These are phyloP conservation scores for Cryoendolithus antarcticus DNA, from an alignment of 2,329 filamentous ascomycete genomes.

Conservation along the genomic window DNA sequence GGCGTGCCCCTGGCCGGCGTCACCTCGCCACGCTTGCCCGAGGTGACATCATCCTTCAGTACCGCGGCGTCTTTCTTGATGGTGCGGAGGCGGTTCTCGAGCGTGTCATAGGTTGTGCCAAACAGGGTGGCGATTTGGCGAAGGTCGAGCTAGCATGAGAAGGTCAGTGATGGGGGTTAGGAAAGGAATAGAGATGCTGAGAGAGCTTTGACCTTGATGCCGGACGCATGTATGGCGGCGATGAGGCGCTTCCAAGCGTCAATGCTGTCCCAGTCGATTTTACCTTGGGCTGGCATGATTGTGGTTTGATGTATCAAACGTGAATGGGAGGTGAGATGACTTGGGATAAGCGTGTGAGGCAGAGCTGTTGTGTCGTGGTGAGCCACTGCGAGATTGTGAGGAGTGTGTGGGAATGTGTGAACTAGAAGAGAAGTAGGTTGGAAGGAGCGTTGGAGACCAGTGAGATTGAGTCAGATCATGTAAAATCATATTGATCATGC, in stretches of 20 bases:
- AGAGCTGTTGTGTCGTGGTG: no score
- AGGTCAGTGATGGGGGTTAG: slow-evolving; percentile 2
- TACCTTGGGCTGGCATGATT: slow-evolving; percentile 3
- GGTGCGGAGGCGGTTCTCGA: slow-evolving; percentile 35
- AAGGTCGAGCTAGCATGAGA: slow-evolving; percentile 31
- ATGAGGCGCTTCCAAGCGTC: slow-evolving; percentile 24
- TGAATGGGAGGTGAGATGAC: no score
- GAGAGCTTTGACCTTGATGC: slow-evolving; percentile 19
- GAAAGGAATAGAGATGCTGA: not conserved
- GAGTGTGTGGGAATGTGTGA: no score
- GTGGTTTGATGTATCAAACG: not conserved
- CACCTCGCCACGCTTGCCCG: slow-evolving; percentile 8
- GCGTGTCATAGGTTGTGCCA: slow-evolving; percentile 35
- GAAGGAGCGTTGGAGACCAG: no score
- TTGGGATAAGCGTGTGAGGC: no score
- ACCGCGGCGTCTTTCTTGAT: slow-evolving; percentile 29
- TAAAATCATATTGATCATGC: no score
- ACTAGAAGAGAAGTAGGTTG: no score
- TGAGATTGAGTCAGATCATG: no score
- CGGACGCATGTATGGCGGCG: slow-evolving; percentile 27
- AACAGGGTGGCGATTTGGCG: slow-evolving; percentile 32
- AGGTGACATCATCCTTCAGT: slow-evolving; percentile 20
- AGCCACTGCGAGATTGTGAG: no score
- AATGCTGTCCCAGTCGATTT: slow-evolving; percentile 5
- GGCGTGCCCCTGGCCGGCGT: slow-evolving; percentile 8